These are phyloP conservation scores for Scutellaria baicalensis DNA, from an alignment of 257 asterid genomes.

Conservation along the genomic window DNA sequence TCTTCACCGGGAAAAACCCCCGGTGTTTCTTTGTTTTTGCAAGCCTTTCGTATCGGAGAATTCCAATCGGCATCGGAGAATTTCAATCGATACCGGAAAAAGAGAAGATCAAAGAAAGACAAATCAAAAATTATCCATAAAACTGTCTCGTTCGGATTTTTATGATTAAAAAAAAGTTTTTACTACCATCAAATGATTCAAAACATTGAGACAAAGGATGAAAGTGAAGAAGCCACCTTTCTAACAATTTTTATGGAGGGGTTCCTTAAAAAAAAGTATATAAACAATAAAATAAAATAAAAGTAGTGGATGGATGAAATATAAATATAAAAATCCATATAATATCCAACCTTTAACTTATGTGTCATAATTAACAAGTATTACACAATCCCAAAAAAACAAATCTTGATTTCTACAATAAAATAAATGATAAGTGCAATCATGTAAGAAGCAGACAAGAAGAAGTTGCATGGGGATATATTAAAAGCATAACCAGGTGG, in stretches of 20 bases:
- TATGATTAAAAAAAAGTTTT: too few species aligned
- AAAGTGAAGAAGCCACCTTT: not conserved
- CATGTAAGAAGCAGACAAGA: constrained; percentile 17
- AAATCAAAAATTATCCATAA: too few species aligned
- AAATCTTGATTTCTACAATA: not conserved
- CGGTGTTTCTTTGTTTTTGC: too few species aligned
- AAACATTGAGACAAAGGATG: not conserved
- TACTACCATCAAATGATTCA: too few species aligned
- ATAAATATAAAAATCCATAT: not conserved
- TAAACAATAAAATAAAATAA: not conserved
- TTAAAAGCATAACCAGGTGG: constrained; percentile 1
- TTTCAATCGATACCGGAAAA: too few species aligned
- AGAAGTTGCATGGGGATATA: constrained; percentile 14
- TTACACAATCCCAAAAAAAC: not conserved
- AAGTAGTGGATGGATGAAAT: too few species aligned
- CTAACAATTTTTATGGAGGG: not conserved
- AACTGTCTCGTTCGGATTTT: too few species aligned
- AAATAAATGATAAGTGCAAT: not conserved
- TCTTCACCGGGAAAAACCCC: too few species aligned
- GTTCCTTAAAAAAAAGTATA: not conserved
- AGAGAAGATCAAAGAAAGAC: too few species aligned
- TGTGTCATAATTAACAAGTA: constrained; percentile 3
- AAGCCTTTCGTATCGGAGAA: too few species aligned
- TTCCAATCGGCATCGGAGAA: too few species aligned
- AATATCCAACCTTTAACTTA: constrained; percentile 4